Conservation (phyloP, 768 basidiomycete species). For the Xerocomellus chrysenteron region DNA sequence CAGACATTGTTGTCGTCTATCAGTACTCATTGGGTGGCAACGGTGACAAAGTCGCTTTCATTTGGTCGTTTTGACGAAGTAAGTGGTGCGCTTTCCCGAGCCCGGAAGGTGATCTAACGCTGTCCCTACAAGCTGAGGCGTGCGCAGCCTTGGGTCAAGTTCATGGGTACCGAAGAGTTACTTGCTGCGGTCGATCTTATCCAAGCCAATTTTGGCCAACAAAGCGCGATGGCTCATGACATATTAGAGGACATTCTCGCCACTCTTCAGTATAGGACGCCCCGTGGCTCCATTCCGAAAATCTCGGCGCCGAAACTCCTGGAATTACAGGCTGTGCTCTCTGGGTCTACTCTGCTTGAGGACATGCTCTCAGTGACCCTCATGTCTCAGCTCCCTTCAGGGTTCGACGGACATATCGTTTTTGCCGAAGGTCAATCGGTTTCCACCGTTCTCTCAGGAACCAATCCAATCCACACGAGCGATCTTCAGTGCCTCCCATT, state of each 20-base stretch:
- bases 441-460: slow-evolving; percentile 2
- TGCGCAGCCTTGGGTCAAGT: slow-evolving; percentile 51
- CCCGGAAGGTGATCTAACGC: not conserved
- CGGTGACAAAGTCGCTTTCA: slow-evolving; percentile 14
- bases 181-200: slow-evolving; percentile 45
- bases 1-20: slow-evolving; percentile 40
- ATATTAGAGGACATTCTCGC: slow-evolving; percentile 40
- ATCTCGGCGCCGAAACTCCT: slow-evolving; percentile 40
- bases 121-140: slow-evolving; percentile 11
- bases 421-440: slow-evolving; percentile 7
- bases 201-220: slow-evolving; percentile 6
- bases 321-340: slow-evolving; percentile 34
- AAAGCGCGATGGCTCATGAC: slow-evolving; percentile 4
- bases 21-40: slow-evolving; percentile 42
- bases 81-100: not conserved
- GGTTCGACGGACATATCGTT: slow-evolving; percentile 24
- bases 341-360: slow-evolving; percentile 42
- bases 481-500: slow-evolving; percentile 8
- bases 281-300: not conserved
- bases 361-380: slow-evolving; percentile 46
- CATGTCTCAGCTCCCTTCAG: slow-evolving; percentile 33
- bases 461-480: not conserved
- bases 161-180: slow-evolving; percentile 43
- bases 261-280: slow-evolving; percentile 25
- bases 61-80: slow-evolving; percentile 8